Percentiles rank a stretch among this genome's conserved stretches.
Conservation (phyloP, 352 stramenopile species). For the Thalassiosira sp. region DNA sequence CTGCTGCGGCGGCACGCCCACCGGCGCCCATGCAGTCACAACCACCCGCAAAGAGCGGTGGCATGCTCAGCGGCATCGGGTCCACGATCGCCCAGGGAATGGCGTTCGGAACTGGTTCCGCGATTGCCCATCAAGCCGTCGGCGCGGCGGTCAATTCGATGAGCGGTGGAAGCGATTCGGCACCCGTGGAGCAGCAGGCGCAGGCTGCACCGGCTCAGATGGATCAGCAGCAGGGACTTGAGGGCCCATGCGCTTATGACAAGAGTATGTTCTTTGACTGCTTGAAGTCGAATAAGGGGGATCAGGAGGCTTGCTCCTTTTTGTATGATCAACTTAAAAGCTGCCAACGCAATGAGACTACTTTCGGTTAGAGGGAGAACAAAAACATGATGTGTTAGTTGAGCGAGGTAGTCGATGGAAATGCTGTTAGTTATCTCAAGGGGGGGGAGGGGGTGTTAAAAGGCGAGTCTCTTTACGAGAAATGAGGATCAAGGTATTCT, state of each 20-base stretch:
- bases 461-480: too few species aligned
- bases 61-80: constrained; percentile 91
- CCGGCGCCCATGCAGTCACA: constrained; percentile 56
- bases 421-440: too few species aligned
- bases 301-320: constrained; percentile 80
- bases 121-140: constrained; percentile 91
- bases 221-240: constrained; percentile 38
- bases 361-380: constrained; percentile 67
- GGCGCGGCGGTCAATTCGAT: constrained; percentile 74
- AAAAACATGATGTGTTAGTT: too few species aligned
- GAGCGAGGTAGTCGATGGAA: too few species aligned
- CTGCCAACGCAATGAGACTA: constrained; percentile 73
- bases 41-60: constrained; percentile 65
- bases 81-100: constrained; percentile 95
- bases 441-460: too few species aligned
- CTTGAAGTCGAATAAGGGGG: constrained; percentile 77
- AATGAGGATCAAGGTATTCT: too few species aligned
- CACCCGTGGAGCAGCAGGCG: constrained; percentile 31
- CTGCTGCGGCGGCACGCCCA: constrained; percentile 21
- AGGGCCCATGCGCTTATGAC: constrained; percentile 72
- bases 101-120: constrained; percentile 94
- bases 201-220: constrained; percentile 21
- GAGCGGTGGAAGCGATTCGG: constrained; percentile 44
- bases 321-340: constrained; percentile 80
- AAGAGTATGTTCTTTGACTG: constrained; percentile 85